Base-by-base conservation (phyloP, 441 rosid genomes). In the Dalechampia spathulata region DNA sequence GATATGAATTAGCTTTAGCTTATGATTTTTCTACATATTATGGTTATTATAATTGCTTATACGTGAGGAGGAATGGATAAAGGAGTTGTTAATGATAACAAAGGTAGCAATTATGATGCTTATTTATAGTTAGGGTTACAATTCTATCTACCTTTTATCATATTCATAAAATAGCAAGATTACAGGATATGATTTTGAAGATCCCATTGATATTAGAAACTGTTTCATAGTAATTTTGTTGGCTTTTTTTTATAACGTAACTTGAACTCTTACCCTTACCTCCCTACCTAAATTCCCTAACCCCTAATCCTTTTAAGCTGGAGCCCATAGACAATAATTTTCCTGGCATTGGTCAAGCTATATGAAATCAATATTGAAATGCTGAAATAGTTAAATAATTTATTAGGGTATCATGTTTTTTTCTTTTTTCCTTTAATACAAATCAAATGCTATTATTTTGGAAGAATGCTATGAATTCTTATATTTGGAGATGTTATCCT, bases 391-490 rank as follows among this genome's bases (percentile, higher is more conserved):
- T n/a, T n/a, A n/a, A n/a, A n/a, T n/a, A n/a, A n/a, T n/a, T n/a
- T n/a, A n/a, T n/a, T n/a, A n/a, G n/a, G n/a, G n/a, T n/a, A n/a
- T n/a, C n/a, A n/a, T 30, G 34, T 3, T 30, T 30, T n/a, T 30
- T 30, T 30, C 34, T 44, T 12, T 13, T 12, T 42, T 49, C 28
- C 10, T 20, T 21, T 8, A 7, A 2, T 21, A 56, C 78, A 93
- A 96, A 55, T 53, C 74, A 2, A 64, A 51, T 25, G 52, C 66
- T 6, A 64, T 73, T 51, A 68, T 78, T 62, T 68, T 75, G 21
- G 89, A 87, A 68, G 96, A 87, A 64, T 83, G 93, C 74, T 85
- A 72, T 66, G 96, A 93, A 63, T 61, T 87, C 72, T 68, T 93
- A 40, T 83, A 74, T 72, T 71, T 87, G 74, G 85, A 83, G 15